Evolutionary conservation across 2,329 filamentous ascomycete species (phyloP).

Genomic region (Byssochlamys sp.): DNA sequence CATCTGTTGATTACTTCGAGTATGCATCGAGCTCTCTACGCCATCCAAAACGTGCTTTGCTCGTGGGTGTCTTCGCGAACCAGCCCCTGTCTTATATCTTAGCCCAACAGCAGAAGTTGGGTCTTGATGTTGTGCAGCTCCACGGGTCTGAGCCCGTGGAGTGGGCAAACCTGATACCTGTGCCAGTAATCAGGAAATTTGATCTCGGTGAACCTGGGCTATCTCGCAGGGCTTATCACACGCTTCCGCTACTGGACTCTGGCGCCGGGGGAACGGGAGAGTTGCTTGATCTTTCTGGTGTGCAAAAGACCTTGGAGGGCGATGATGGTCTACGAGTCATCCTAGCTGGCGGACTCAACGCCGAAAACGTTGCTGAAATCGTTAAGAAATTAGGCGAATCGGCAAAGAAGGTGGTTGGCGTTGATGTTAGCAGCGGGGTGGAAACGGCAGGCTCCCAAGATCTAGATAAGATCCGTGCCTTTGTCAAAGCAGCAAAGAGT

Average conservation of each 20-base stretch:
- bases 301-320: constrained; percentile 55
- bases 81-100: constrained; percentile 77
- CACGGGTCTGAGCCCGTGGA: constrained; percentile 88
- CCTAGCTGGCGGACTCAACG: constrained; percentile 73
- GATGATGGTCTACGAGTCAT: constrained; percentile 66
- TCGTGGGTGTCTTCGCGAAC: constrained; percentile 91
- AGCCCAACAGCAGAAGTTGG: constrained; percentile 63
- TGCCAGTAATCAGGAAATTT: constrained; percentile 83
- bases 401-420: constrained; percentile 59
- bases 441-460: constrained; percentile 75
- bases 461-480: constrained; percentile 67
- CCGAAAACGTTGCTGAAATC: constrained; percentile 63
- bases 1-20: constrained; percentile 59
- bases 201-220: constrained; percentile 65
- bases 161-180: constrained; percentile 80
- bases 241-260: constrained; percentile 74
- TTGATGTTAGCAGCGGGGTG: constrained; percentile 91
- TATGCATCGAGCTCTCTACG: constrained; percentile 41
- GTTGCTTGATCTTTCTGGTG: constrained; percentile 60
- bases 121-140: constrained; percentile 80
- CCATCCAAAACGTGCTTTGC: constrained; percentile 54
- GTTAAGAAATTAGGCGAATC: constrained; percentile 55
- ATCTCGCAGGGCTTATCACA: constrained; percentile 67
- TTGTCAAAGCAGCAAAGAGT: constrained; percentile 65
- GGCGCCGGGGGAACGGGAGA: constrained; percentile 74